Conservation (phyloP, 139 green algal genomes). For the Coccomyxa sp. region DNA sequence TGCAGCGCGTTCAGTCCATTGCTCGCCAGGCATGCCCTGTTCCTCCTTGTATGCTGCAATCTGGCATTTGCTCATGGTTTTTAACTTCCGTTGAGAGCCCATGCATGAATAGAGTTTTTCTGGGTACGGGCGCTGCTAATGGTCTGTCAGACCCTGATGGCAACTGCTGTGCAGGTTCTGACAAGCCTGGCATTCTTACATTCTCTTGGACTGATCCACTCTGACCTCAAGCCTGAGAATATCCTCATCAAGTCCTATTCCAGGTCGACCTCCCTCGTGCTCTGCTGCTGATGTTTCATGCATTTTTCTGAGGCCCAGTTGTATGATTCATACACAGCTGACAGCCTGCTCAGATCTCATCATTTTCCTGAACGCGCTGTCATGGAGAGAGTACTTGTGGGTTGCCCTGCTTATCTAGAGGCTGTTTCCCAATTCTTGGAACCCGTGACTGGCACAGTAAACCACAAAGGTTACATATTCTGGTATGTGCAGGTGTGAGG, state of each 20-base stretch:
- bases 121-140: neutral
- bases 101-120: neutral
- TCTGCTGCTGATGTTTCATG: neutral
- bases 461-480: too few species aligned
- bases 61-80: too few species aligned
- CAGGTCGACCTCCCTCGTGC: constrained; percentile 29
- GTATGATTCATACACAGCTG: neutral
- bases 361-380: neutral
- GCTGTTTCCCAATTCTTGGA: too few species aligned
- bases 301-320: too few species aligned
- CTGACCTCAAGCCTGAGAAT: constrained; percentile 98
- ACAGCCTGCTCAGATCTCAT: neutral
- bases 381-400: neutral
- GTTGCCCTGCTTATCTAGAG: too few species aligned
- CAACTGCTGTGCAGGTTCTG: constrained; percentile 47
- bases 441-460: too few species aligned
- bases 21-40: constrained; percentile 57
- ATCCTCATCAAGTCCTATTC: constrained; percentile 91
- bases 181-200: constrained; percentile 86
- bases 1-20: constrained; percentile 80
- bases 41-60: too few species aligned
- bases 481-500: constrained; percentile 42
- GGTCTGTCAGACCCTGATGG: too few species aligned
- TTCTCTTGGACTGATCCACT: constrained; percentile 86
- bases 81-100: too few species aligned